Evolutionary conservation across 2,329 filamentous ascomycete genomes (phyloP).

Genomic region (Arthrobotrys musiformis): DNA sequence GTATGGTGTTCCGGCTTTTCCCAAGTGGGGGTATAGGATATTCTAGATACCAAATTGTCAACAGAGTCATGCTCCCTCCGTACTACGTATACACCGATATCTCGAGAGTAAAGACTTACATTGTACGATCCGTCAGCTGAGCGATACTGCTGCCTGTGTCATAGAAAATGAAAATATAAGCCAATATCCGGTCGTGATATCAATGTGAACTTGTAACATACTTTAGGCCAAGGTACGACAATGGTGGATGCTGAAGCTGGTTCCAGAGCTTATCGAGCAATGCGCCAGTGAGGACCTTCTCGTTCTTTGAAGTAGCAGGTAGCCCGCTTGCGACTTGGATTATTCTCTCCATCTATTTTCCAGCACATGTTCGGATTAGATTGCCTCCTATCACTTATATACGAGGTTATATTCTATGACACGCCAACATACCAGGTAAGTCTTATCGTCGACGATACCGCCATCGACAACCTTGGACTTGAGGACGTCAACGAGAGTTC

Average conservation of each 20-base stretch:
- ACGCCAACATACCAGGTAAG: constrained; percentile 42
- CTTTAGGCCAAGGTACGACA: constrained; percentile 53
- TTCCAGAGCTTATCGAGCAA: constrained; percentile 56
- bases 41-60: constrained; percentile 64
- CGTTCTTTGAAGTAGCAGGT: constrained; percentile 69
- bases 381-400: not conserved
- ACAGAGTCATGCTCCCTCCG: too few species aligned
- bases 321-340: constrained; percentile 73
- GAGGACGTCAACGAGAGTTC: constrained; percentile 50
- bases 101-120: constrained; percentile 26
- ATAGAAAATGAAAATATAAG: not conserved
- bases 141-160: constrained; percentile 42
- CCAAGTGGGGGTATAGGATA: constrained; percentile 72
- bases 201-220: not conserved
- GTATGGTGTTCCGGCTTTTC: constrained; percentile 73
- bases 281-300: constrained; percentile 41
- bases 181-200: not conserved
- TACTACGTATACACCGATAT: too few species aligned
- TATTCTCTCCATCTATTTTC: constrained; percentile 58
- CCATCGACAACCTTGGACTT: constrained; percentile 40
- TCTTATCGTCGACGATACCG: constrained; percentile 44
- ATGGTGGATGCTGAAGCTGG: constrained; percentile 50
- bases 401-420: not conserved
- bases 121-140: constrained; percentile 53
- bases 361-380: not conserved